Conservation (phyloP, 1,139 yeast genomes). For the Nakaseomyces sp. region DNA sequence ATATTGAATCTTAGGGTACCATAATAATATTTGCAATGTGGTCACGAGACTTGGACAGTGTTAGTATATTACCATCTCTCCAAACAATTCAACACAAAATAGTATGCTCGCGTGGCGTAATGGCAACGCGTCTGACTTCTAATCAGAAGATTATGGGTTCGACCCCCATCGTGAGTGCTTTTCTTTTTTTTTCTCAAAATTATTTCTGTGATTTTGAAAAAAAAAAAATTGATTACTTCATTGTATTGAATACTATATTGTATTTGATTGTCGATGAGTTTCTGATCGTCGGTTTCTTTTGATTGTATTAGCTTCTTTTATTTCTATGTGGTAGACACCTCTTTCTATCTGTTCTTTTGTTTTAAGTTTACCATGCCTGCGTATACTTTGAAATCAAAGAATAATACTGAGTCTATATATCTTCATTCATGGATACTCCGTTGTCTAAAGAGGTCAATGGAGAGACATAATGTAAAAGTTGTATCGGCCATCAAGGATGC, state of each 20-base stretch:
- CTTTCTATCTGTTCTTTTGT: too few relatives aligned
- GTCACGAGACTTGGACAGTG: too few relatives aligned
- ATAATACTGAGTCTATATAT: not conserved
- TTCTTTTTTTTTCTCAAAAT: conserved; percentile 8
- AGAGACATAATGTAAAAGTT: not conserved
- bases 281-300: too few relatives aligned
- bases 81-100: too few relatives aligned
- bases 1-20: too few relatives aligned
- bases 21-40: too few relatives aligned
- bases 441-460: not conserved
- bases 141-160: conserved; percentile 53
- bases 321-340: too few relatives aligned
- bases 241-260: too few relatives aligned
- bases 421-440: conserved; percentile 1
- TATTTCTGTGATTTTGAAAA: not conserved
- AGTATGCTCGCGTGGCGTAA: conserved; percentile 46
- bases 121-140: conserved; percentile 57
- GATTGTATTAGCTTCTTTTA: too few relatives aligned
- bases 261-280: too few relatives aligned
- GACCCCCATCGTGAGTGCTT: conserved; percentile 50
- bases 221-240: too few relatives aligned
- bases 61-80: too few relatives aligned
- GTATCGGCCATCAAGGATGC: not conserved
- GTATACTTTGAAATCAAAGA: not conserved
- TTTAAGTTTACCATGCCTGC: conserved; percentile 6